These are phyloP conservation scores for Neonectria hederae DNA, from an alignment of 2,329 filamentous ascomycete genomes.

Conservation along the genomic window DNA sequence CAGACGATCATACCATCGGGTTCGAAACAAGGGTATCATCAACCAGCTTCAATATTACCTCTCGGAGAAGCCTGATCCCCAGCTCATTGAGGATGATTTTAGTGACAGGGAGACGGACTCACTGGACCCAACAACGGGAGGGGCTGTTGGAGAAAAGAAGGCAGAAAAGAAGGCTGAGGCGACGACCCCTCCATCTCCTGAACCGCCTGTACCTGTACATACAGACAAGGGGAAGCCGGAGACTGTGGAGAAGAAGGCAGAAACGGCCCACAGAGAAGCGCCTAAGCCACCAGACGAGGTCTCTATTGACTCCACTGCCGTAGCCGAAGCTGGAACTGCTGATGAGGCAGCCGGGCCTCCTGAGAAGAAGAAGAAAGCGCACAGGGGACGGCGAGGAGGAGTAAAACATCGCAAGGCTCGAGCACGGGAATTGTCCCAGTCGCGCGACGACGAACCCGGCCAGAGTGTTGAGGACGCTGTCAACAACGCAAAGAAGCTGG, in stretches of 20 bases:
- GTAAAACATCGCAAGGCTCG: conserved; percentile 71
- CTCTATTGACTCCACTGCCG: not conserved
- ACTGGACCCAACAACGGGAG: not conserved
- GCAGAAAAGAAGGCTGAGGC: conserved; percentile 13
- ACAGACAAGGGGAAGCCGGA: conserved; percentile 10
- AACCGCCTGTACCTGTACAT: conserved; percentile 17
- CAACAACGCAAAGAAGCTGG: conserved; percentile 67
- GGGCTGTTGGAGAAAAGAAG: conserved; percentile 3
- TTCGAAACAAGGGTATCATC: conserved; percentile 43
- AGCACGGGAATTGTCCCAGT: conserved; percentile 62
- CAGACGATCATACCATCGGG: conserved; percentile 50
- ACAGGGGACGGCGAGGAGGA: conserved; percentile 77
- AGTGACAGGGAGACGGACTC: conserved; percentile 31
- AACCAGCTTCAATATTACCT: conserved; percentile 37
- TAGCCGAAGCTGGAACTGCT: not conserved
- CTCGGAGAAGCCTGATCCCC: conserved; percentile 4
- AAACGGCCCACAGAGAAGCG: not conserved
- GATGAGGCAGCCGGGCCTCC: conserved; percentile 26
- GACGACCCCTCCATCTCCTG: conserved; percentile 6
- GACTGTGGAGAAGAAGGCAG: conserved; percentile 4
- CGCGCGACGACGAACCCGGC: conserved; percentile 57
- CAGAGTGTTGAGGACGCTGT: conserved; percentile 69
- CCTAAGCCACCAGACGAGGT: not conserved
- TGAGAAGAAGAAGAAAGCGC: conserved; percentile 73
- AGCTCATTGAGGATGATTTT: conserved; percentile 25